Evolutionary conservation across 805 yeast species (phyloP), one percentile per base, ranked within the genome.

Genomic region (Sugiyamaella smithiae): DNA sequence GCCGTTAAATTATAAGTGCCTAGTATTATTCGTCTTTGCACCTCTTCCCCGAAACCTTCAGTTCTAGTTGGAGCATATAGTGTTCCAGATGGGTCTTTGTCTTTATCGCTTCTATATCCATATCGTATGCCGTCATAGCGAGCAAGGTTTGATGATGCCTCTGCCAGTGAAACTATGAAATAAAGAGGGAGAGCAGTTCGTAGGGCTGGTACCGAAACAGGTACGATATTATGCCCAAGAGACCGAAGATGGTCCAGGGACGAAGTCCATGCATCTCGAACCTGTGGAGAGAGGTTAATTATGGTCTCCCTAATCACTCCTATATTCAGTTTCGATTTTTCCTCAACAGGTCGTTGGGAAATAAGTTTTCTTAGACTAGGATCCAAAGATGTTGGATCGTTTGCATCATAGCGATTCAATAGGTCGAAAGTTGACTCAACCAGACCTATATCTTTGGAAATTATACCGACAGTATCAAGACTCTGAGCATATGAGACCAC

Each of bases 401-500:
- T 79, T 0, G 64, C 59, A 64, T 93, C 99, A 57, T 71, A 67
- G 22, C 66, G 59, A 62, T 89, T 82, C 43, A 93, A 60, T 0
- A 76, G 70, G 0, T 63, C 50, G 61, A 76, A 90, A 0, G 83
- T 87, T 12, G 64, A 60, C 23, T 66, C 60, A 1, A 85, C 56
- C 0, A 67, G 58, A 0, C 63, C 66, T 4, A 85, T 54, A 25
- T 77, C 70, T 12, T 72, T 74, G 0, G 90, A 70, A 26, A 90
- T 48, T 1, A 95, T 75, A 0, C 99, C 99, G 1, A 93, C 97
- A 0, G 98, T 90, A 63, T 93, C 99, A 46, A 93, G 72, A 33
- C 91, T 82, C 66, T 95, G 98, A 1, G 97, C 97, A 67, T 90
- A 91, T 0, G 97, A 82, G 2, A 90, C 70, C 6, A 93, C 88